Evolutionary conservation across 164 flowering plant genomes (phyloP).

Genomic region (Kalanchoe fedtschenkoi): DNA sequence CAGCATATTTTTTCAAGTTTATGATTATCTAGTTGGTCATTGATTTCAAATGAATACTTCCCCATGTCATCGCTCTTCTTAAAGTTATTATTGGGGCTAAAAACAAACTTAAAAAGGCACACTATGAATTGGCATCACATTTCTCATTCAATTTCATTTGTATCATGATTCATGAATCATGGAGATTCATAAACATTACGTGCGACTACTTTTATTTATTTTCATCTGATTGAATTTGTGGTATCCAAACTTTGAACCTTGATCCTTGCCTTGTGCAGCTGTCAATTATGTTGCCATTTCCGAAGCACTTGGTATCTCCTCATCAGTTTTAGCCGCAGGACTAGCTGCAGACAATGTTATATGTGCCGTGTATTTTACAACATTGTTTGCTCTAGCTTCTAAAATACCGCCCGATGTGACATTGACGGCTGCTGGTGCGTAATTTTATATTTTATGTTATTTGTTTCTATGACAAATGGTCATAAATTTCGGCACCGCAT

Average conservation of each 20-base stretch:
- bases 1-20: background rate
- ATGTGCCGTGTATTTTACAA: conserved; percentile 68
- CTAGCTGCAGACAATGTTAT: conserved; percentile 93
- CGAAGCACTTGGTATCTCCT: conserved; percentile 64
- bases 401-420: conserved; percentile 64
- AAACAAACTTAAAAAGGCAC: background rate
- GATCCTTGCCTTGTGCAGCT: conserved; percentile 26
- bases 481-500: background rate
- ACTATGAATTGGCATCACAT: background rate
- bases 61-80: background rate
- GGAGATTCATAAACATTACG: background rate
- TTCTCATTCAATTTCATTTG: background rate
- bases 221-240: background rate
- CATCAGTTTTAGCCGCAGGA: conserved; percentile 85
- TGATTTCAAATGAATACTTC: background rate
- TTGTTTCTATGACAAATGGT: background rate
- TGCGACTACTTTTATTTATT: background rate
- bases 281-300: conserved; percentile 84
- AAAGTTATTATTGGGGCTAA: background rate
- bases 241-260: conserved; percentile 9
- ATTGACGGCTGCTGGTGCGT: conserved; percentile 30
- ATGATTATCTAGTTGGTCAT: no score
- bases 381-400: conserved; percentile 72
- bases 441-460: conserved; percentile 1
- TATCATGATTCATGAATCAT: background rate